Base-by-base conservation (phyloP, 208 protist genomes). In the Leishmania major region DNA sequence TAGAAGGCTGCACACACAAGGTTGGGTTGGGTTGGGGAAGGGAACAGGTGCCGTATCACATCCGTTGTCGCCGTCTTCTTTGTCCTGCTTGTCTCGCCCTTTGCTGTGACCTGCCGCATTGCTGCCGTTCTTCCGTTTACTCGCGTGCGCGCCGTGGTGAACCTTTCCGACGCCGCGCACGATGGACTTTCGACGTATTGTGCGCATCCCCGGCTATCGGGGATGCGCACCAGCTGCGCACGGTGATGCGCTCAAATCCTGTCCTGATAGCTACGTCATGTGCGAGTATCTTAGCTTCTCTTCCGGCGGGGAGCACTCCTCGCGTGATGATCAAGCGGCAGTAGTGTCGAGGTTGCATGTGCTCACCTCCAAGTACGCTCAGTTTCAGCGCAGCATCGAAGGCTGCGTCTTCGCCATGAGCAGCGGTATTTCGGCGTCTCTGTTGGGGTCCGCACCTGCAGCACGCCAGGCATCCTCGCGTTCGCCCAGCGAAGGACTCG, bases 161-260 rank as follows among this genome's bases (percentile, higher is more conserved):
- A 99, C 79, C 93, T 94, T 66, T 92, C 99, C 22, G 88, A 92
- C 31, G 85, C 90, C 72, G 94, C 98, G 47, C 84, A 97, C 80
- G 99, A 99, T 84, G 99, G n/a, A 51, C 74, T 77, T 37, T 70
- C 15, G 57, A 55, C 40, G 37, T 73, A 51, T 72, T 80, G 35
- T 69, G 47, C 75, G 57, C 40, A 45, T 60, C 72, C n/a, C 47
- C 35, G 49, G 31, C 10, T 1, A 47, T 8, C 72, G 72, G 31
- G 72, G 51, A 55, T 55, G 71, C n/a, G 35, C 17, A 31, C 35
- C 45, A 43, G 49, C 47, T 0, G 35, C 72, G 72, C 72, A 51
- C 51, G 72, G 35, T 31, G 72, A 77, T 77, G 72, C 13, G 35
- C 31, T 77, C 31, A 77, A 15, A n/a, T n/a, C 31, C 19, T 55